Conservation (phyloP, 352 stramenopile species). For the Phytophthora sansomeana region DNA sequence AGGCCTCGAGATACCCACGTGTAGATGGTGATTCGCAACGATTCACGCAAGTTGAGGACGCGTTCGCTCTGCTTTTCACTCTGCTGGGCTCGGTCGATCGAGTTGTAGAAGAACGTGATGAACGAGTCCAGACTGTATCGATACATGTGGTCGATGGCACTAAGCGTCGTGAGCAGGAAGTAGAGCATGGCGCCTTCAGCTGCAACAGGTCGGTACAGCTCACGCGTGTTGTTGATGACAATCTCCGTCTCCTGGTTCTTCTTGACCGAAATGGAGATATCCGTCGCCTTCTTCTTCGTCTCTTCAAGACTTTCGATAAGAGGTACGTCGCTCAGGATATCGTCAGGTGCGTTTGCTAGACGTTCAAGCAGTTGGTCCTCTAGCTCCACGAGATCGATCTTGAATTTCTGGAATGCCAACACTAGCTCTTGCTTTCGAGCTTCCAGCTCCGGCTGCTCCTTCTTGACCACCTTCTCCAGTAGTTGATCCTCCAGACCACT, state of each 20-base stretch:
- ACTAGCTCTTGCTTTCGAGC: constrained; percentile 95
- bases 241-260: constrained; percentile 95
- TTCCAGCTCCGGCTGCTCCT: constrained; percentile 96
- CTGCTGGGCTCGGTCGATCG: constrained; percentile 89
- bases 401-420: constrained; percentile 94
- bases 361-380: constrained; percentile 96
- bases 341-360: constrained; percentile 95
- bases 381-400: constrained; percentile 96
- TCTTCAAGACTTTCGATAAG: constrained; percentile 97
- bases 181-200: constrained; percentile 97
- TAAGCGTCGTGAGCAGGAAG: constrained; percentile 97
- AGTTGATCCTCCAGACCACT: constrained; percentile 96
- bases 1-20: constrained; percentile 96
- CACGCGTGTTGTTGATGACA: constrained; percentile 95
- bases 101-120: constrained; percentile 98
- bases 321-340: constrained; percentile 96
- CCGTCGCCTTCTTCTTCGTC: constrained; percentile 96
- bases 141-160: constrained; percentile 98
- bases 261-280: constrained; percentile 96
- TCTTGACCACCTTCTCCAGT: constrained; percentile 96
- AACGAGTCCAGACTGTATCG: constrained; percentile 98
- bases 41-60: constrained; percentile 94
- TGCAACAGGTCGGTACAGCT: constrained; percentile 95
- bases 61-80: constrained; percentile 92
- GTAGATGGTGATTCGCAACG: constrained; percentile 96